phyloP scores from a whole-genome alignment of 2,329 filamentous ascomycete species.

The Sporothrix phasma region DNA sequence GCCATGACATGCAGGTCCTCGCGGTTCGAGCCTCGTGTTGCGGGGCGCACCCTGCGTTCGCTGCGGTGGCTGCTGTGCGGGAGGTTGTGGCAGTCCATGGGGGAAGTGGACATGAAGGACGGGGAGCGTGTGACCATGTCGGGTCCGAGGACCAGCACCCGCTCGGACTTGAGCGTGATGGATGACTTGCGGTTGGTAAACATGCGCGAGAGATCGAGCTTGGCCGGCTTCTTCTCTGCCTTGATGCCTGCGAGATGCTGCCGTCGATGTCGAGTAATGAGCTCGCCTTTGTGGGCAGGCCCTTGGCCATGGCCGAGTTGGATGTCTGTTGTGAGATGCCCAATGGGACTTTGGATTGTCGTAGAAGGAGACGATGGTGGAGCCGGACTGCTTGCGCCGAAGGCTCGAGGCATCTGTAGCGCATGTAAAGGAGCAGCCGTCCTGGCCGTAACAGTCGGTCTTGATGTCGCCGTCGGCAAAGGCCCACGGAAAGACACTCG shows the following conservation, averaged over 20 bases:
- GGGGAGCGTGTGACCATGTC: conserved; percentile 34
- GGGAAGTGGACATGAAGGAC: conserved; percentile 32
- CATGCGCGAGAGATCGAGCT: conserved; percentile 39
- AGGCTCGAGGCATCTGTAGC: conserved; percentile 37
- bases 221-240: conserved; percentile 38
- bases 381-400: conserved; percentile 41
- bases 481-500: conserved; percentile 33
- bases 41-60: conserved; percentile 27
- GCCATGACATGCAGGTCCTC: conserved; percentile 7
- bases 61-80: conserved; percentile 22
- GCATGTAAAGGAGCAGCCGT: conserved; percentile 28
- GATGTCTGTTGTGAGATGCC: conserved; percentile 51
- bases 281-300: conserved; percentile 38
- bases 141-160: conserved; percentile 27
- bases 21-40: conserved; percentile 27
- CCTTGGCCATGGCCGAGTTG: conserved; percentile 48
- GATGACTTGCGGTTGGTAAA: conserved; percentile 23
- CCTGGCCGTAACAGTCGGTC: conserved; percentile 16
- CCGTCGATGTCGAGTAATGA: conserved; percentile 35
- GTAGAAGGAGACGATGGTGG: conserved; percentile 48
- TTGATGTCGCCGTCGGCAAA: conserved; percentile 17
- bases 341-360: conserved; percentile 45
- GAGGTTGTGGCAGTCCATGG: conserved; percentile 21
- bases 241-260: conserved; percentile 20
- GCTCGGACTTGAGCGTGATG: conserved; percentile 6